Base-by-base conservation (phyloP, 2,329 filamentous ascomycete genomes). In the Aspergillus vadensis region DNA sequence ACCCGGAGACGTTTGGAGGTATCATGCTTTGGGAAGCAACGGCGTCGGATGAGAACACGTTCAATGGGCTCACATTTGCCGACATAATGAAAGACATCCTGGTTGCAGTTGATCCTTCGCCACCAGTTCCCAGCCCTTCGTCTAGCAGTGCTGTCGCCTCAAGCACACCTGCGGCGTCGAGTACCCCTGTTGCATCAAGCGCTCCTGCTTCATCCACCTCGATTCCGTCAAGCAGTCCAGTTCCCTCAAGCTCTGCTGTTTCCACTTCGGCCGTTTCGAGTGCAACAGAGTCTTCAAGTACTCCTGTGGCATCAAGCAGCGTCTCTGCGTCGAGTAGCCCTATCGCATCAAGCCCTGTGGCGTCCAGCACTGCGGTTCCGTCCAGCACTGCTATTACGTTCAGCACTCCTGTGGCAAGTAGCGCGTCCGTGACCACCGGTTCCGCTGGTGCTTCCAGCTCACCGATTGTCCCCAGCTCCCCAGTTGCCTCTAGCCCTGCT, bases 21-120 rank as follows among this genome's bases (percentile, higher is more conserved):
- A 76, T 86, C 43, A 87, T 86, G 84, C 70, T 87, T 5, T 87
- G 83, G 82, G 84, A 86, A 55, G 82, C 83, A 5, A 83, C 81
- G 1, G 76, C 76, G 10, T 79, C 79, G n/a, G 71, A 77, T 12
- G 73, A 74, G 55, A 85, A 85, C 67, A 58, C 71, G 14, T 75
- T 79, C 57, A 76, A 80, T 57, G 77, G 71, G n/a, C 66, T 75
- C 50, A 72, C 74, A 19, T 85, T 82, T 70, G 74, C 77, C 2
- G 73, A 77, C 55, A 79, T 80, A 72, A 81, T 83, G 62, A 84
- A 83, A 75, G 69, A 77, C 8, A 76, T 81, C 49, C 69, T 82
- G 14, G 52, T 60, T 17, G 57, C 57, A 9, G 67, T 59, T 54
- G 70, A 68, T 59, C 72, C 73, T 58, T 57, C 65, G 9, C 65